These are phyloP conservation scores for Magnusiomyces paraingens DNA, from an alignment of 1,139 yeast species.

Conservation along the genomic window DNA sequence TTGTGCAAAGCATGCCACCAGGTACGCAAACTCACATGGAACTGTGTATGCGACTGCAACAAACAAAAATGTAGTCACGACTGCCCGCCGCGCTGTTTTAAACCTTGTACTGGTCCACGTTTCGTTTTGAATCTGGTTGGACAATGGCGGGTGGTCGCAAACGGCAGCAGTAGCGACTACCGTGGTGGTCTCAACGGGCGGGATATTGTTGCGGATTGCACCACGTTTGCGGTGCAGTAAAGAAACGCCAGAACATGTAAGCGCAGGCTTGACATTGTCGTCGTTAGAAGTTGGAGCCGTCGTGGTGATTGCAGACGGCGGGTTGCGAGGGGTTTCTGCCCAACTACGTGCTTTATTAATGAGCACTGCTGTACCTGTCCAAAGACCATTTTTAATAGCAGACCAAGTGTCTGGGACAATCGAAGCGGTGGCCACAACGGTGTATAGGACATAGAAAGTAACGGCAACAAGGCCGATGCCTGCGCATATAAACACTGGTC, in stretches of 20 bases:
- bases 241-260: too few relatives aligned
- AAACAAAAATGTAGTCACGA: constrained; percentile 38
- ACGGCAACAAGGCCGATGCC: constrained; percentile 39
- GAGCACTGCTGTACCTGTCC: too few relatives aligned
- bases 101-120: neutral
- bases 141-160: constrained; percentile 2
- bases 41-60: constrained; percentile 50
- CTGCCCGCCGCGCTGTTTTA: constrained; percentile 13
- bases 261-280: too few relatives aligned
- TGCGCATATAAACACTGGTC: constrained; percentile 49
- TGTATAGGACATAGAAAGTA: constrained; percentile 35
- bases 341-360: too few relatives aligned
- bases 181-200: too few relatives aligned
- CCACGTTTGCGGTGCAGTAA: too few relatives aligned
- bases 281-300: too few relatives aligned
- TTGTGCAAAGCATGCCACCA: constrained; percentile 47
- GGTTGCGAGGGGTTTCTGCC: too few relatives aligned
- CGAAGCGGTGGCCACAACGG: constrained; percentile 16
- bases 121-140: neutral
- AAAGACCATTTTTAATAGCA: neutral
- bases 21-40: constrained; percentile 75
- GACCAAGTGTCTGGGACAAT: constrained; percentile 12
- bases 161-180: constrained; percentile 17
- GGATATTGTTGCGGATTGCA: too few relatives aligned
- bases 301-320: too few relatives aligned